Base-by-base conservation (phyloP, 192 early-diverging fungal species). In the Umbelopsis sp. region DNA sequence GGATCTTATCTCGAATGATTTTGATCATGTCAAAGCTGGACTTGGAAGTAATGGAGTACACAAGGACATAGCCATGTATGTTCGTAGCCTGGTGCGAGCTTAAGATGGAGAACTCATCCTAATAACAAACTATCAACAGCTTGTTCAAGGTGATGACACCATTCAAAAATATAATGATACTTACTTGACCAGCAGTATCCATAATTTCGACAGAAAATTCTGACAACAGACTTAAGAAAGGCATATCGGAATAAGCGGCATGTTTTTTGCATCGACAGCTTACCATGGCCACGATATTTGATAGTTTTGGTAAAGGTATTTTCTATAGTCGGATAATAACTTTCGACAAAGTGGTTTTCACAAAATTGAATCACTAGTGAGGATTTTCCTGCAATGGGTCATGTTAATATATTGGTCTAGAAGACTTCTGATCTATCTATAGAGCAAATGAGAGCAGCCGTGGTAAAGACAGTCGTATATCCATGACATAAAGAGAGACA, bases 291-390 rank as follows among this genome's bases (percentile, higher is more conserved):
- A 74, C 83, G 82, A 67, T 92, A 88, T 55, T 87, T 87, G 66
- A 99, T 88, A 68, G 89, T 89, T 80, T 97, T 97, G 20, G 85
- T 93, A 78, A 95, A 91, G 23, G 92, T 93, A 73, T 91, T 94
- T 78, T 94, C 95, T 69, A 99, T 96, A 20, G 97, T 99, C 20
- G 97, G 97, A 71, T 95, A 94, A 75, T 99, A 98, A 52, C 88
- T 89, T 49, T 95, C 94, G 35, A 88, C 90, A 81, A 95, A 98
- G 61, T 94, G 92, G 71, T 92, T 90, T 64, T 95, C 94, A 35
- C 94, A 90, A 76, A 97, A 99, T 80, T 97, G 93, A 70, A 95
- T 89, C 27, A 93, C 95, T 49, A 96, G 86, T 6, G 94, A 94
- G 5, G 94, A 97, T 85, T 96, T 94, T 46, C 89, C 89, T 86